phyloP scores from a whole-genome alignment of 495 filamentous ascomycete species.

The Aspergillus carlsbadensis region DNA sequence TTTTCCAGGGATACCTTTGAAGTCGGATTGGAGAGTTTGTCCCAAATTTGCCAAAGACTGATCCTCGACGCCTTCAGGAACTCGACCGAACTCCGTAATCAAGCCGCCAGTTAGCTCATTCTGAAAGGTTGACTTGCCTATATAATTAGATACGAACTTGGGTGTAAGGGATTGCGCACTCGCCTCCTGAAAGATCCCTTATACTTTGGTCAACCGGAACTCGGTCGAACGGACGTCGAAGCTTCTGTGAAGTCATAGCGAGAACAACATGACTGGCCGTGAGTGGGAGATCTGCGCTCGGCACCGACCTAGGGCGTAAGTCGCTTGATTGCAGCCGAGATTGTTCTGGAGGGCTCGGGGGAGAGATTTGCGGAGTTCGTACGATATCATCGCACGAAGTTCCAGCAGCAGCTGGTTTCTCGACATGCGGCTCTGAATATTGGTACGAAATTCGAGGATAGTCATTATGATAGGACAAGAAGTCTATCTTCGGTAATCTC shows the following conservation, averaged over 20 bases:
- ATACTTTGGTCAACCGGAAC: slow-evolving; percentile 20
- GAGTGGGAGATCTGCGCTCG: slow-evolving; percentile 13
- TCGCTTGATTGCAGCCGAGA: background rate
- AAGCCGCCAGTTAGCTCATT: slow-evolving; percentile 94
- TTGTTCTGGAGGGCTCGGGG: background rate
- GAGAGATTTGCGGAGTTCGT: background rate
- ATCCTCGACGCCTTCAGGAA: slow-evolving; percentile 97
- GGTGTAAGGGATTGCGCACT: background rate
- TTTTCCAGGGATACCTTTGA: slow-evolving; percentile 94
- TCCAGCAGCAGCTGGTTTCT: background rate
- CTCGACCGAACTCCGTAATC: slow-evolving; percentile 96
- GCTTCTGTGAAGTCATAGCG: slow-evolving; percentile 24
- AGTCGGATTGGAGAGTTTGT: slow-evolving; percentile 89
- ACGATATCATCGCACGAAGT: background rate
- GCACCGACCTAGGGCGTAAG: background rate
- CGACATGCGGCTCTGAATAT: slow-evolving; percentile 10
- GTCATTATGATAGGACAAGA: slow-evolving; percentile 20
- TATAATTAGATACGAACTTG: background rate
- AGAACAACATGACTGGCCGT: slow-evolving; percentile 20
- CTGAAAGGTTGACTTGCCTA: slow-evolving; percentile 93
- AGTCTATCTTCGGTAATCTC: slow-evolving; percentile 9
- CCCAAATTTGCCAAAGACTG: slow-evolving; percentile 88
- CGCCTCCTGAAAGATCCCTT: slow-evolving; percentile 25
- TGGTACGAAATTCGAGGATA: slow-evolving; percentile 14
- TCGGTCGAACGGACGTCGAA: slow-evolving; percentile 23